phyloP scores from a whole-genome alignment of 2,329 filamentous ascomycete genomes.

The Penicillium sp. region DNA sequence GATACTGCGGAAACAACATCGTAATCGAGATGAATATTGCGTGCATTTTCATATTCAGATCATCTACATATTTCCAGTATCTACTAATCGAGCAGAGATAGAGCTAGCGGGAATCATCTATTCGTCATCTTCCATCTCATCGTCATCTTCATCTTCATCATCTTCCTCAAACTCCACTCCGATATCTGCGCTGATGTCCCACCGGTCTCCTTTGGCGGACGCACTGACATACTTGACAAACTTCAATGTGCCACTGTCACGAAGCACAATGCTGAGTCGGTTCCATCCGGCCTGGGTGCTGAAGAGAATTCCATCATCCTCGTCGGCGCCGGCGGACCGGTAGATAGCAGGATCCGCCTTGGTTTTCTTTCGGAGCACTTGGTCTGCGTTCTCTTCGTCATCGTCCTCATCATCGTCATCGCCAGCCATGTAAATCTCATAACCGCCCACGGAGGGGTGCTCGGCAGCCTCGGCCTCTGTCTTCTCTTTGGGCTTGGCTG shows the following conservation, averaged over 20 bases:
- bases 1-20: too few species aligned
- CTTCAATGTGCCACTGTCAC: constrained; percentile 80
- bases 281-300: constrained; percentile 78
- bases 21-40: too few species aligned
- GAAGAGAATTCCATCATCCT: constrained; percentile 74
- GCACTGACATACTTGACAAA: constrained; percentile 96
- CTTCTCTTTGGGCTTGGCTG: constrained; percentile 37
- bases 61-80: too few species aligned
- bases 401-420: constrained; percentile 66
- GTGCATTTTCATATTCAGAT: too few species aligned
- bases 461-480: constrained; percentile 27
- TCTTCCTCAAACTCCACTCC: constrained; percentile 64
- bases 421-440: constrained; percentile 85
- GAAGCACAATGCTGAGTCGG: constrained; percentile 82
- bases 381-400: constrained; percentile 30
- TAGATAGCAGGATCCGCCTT: constrained; percentile 80
- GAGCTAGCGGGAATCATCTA: not conserved
- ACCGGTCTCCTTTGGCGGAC: constrained; percentile 81
- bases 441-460: constrained; percentile 48
- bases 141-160: constrained; percentile 44
- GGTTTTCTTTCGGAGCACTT: constrained; percentile 31
- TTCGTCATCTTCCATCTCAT: constrained; percentile 23
- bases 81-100: too few species aligned
- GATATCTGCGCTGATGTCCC: constrained; percentile 82
- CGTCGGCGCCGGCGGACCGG: constrained; percentile 62